Evolutionary conservation across 1,139 yeast species (phyloP), one percentile per base, ranked within the genome.

Genomic region (Yamadazyma spencermartinsiae): DNA sequence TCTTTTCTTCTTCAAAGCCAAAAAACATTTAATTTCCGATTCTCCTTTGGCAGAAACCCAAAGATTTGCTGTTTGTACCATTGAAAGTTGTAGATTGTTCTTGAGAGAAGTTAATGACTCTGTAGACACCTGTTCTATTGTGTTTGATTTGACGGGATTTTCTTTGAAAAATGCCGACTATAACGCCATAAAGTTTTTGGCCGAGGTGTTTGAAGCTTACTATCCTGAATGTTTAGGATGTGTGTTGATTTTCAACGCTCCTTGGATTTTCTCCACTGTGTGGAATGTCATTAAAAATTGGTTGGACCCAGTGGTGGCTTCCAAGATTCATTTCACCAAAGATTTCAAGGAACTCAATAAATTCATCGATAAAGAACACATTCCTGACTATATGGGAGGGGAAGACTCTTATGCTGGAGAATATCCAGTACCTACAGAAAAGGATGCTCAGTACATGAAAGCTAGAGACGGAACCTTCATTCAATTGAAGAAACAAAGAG

Each of bases 221-320:
- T 72, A 70, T 46, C 77, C 77, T n/a, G 76, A 72, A 50, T 60
- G 63, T 42, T 65, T 72, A 57, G 74, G 72, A 6, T 48, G 50
- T 18, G 60, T 72, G 25, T 58, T 68, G 35, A 65, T 72, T 42
- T 69, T 60, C 49, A 70, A 69, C 41, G 76, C 77, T 4, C 77
- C 76, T n/a, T 71, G 77, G 77, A 66, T 72, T 33, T 71, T 72
- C 48, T 63, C 67, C 18, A 66, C 74, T 6, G 69, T 71, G 15
- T 72, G 77, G 77, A 70, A 65, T 40, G 60, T 71, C 33, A 67
- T 72, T 39, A 69, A 68, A 48, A 56, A 59, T 40, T 72, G 76
- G 76, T 56, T 72, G 34, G 77, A 72, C 47, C 76, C 77, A 3
- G 71, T 63, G 32, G 74, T 69, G 43, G 53, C 74, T 1, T 58